These are phyloP conservation scores for Coemansia sp. DNA, from an alignment of 192 early-diverging fungal species.

Conservation along the genomic window DNA sequence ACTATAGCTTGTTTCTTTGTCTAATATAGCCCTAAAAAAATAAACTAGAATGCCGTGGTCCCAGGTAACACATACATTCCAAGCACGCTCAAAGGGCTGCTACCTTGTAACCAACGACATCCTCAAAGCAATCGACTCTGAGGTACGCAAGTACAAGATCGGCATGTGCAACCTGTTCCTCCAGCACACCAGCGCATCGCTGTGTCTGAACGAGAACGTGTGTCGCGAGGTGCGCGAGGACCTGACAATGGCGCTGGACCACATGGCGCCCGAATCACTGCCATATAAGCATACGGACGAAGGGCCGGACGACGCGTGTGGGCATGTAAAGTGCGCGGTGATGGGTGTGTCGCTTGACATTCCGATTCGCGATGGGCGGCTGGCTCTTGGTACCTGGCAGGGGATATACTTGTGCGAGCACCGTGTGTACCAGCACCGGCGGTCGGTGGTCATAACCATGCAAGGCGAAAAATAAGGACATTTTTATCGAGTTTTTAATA, in stretches of 20 bases:
- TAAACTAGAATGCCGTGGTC: conserved; percentile 54
- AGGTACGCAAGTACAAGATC: conserved; percentile 63
- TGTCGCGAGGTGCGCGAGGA: conserved; percentile 75
- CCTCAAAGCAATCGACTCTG: conserved; percentile 43
- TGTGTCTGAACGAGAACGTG: conserved; percentile 87
- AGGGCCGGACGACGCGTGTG: conserved; percentile 91
- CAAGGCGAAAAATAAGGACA: conserved; percentile 68
- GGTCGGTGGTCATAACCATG: conserved; percentile 70
- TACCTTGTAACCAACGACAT: conserved; percentile 77
- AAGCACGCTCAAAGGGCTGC: conserved; percentile 63
- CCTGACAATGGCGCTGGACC: conserved; percentile 84
- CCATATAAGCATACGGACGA: conserved; percentile 82
- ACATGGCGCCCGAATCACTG: conserved; percentile 75
- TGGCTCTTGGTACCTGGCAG: conserved; percentile 86
- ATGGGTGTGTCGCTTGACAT: conserved; percentile 84
- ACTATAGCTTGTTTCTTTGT: no score
- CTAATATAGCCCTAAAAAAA: neutral
- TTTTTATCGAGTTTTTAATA: no score
- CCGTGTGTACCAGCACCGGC: conserved; percentile 55
- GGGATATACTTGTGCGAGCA: conserved; percentile 81
- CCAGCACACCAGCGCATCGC: conserved; percentile 87
- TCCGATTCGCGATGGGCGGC: conserved; percentile 73
- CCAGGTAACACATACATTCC: conserved; percentile 63
- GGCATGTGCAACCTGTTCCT: conserved; percentile 88
- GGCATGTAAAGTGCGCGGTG: conserved; percentile 81